Percentiles rank a stretch among this genome's conserved stretches.
These are phyloP conservation scores for Vicia faba DNA, from an alignment of 306 rosid species.

Conservation along the genomic window DNA sequence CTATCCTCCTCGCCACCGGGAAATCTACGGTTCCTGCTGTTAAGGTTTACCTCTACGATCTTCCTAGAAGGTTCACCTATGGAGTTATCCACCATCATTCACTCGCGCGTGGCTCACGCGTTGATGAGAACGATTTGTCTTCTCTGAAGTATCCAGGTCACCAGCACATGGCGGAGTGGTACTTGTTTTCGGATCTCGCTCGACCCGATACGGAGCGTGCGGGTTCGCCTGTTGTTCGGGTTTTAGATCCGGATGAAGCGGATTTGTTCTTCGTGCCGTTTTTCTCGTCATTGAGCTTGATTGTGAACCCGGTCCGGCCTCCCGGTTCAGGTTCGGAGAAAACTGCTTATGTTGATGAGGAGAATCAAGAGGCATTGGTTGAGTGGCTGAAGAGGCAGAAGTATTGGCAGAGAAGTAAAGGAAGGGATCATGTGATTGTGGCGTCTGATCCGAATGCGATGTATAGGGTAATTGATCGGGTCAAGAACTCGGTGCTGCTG, in stretches of 20 bases:
- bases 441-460: slow-evolving; percentile 96
- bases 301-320: slow-evolving; percentile 62
- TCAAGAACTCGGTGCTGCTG: slow-evolving; percentile 64
- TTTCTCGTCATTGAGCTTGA: slow-evolving; percentile 77
- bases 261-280: slow-evolving; percentile 84
- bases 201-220: slow-evolving; percentile 56
- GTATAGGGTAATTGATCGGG: slow-evolving; percentile 61
- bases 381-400: slow-evolving; percentile 83
- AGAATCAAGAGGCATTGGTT: slow-evolving; percentile 75
- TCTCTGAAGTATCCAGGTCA: slow-evolving; percentile 83
- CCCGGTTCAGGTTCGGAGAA: slow-evolving; percentile 44
- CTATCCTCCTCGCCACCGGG: slow-evolving; percentile 24
- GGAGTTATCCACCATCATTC: slow-evolving; percentile 69
- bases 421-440: slow-evolving; percentile 84
- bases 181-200: slow-evolving; percentile 62
- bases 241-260: slow-evolving; percentile 83
- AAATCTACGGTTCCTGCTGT: slow-evolving; percentile 21
- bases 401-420: slow-evolving; percentile 73
- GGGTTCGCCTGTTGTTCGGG: slow-evolving; percentile 59
- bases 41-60: slow-evolving; percentile 63
- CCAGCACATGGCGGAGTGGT: slow-evolving; percentile 98
- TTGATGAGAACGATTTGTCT: slow-evolving; percentile 18
- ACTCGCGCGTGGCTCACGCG: slow-evolving; percentile 70
- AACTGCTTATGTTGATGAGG: slow-evolving; percentile 73
- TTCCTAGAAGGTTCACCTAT: slow-evolving; percentile 70